Evolutionary conservation across 305 asterid genomes (phyloP).

Genomic region (Plantago lanceolata): DNA sequence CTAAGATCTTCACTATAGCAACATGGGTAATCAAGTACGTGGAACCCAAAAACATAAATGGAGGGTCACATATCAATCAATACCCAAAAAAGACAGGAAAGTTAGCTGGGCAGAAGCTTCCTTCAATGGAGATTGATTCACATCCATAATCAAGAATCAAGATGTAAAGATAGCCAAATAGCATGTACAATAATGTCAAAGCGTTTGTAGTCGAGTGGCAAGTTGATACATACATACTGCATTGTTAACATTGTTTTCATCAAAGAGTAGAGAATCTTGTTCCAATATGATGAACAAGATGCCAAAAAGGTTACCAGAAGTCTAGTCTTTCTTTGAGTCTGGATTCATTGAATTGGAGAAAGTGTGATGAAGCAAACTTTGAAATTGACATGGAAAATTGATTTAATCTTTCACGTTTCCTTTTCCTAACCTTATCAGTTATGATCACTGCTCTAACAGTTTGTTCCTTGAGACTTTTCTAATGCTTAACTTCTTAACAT

Average conservation of each 20-base stretch:
- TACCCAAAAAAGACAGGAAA: no score
- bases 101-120: background rate
- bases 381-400: background rate
- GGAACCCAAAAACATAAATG: background rate
- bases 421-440: background rate
- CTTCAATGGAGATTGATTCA: no score
- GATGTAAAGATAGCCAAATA: no score
- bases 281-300: constrained; percentile 3
- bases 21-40: background rate
- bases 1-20: background rate
- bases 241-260: no score
- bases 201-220: no score
- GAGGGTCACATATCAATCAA: no score
- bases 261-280: background rate
- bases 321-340: background rate
- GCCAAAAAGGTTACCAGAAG: constrained; percentile 2
- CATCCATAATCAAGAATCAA: no score
- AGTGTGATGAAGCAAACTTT: constrained; percentile 5
- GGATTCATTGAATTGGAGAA: constrained; percentile 11
- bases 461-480: background rate
- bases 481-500: background rate
- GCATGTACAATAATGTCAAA: no score
- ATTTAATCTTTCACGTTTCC: background rate
- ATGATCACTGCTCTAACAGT: background rate
- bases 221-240: no score